These are phyloP conservation scores for Adenanthera pavonina DNA, from an alignment of 306 rosid species.

Conservation along the genomic window DNA sequence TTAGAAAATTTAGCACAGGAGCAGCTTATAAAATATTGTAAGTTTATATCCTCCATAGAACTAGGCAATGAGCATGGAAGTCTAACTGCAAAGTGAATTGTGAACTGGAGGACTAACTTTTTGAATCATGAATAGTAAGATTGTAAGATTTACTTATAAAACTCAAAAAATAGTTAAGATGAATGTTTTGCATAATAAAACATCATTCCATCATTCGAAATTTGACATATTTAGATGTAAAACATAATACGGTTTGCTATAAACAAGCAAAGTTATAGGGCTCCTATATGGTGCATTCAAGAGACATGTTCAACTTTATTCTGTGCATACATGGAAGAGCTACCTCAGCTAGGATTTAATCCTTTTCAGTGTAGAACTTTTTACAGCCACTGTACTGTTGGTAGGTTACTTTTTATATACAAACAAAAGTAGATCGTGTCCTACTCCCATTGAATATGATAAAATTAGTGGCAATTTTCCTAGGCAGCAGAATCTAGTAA, in stretches of 20 bases:
- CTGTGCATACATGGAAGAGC: conserved; percentile 6
- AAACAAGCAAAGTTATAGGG: neutral
- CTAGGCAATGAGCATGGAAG: conserved; percentile 18
- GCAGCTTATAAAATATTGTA: conserved; percentile 81
- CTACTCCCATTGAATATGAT: neutral
- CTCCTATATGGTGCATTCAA: neutral
- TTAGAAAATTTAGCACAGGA: conserved; percentile 76
- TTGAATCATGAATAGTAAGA: neutral
- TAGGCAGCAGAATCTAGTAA: neutral
- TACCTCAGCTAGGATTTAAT: conserved; percentile 12
- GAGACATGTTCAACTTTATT: neutral
- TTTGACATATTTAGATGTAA: neutral
- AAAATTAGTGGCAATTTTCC: neutral
- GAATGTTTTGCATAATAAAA: neutral
- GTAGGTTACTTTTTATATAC: conserved; percentile 10
- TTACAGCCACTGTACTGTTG: conserved; percentile 19
- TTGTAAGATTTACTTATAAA: neutral
- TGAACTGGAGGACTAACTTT: neutral
- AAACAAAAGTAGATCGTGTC: neutral
- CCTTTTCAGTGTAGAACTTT: neutral
- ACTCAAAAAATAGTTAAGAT: neutral
- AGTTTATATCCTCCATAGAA: conserved; percentile 42
- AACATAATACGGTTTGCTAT: neutral
- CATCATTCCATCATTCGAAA: neutral
- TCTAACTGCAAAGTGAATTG: neutral